Percentiles rank a stretch among this genome's conserved stretches.
Evolutionary conservation across 2,329 filamentous ascomycete genomes (phyloP).

Genomic region (Colletotrichum plurivorum): DNA sequence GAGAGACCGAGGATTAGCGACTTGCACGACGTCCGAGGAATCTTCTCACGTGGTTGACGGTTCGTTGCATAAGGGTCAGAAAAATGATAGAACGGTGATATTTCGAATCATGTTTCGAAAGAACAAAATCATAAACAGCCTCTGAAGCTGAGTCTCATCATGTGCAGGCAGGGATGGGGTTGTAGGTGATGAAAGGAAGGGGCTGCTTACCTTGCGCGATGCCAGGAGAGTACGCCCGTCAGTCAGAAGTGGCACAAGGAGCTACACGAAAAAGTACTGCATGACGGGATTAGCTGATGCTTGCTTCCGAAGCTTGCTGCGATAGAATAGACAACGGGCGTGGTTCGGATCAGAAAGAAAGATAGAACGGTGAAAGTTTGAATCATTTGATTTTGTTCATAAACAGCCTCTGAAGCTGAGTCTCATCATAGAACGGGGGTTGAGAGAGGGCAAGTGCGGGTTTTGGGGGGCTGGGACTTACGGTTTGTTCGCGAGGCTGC

Average conservation of each 20-base stretch:
- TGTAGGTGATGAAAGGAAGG: conserved; percentile 42
- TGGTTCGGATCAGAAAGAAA: conserved; percentile 30
- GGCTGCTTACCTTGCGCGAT: not conserved
- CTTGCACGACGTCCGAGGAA: no score
- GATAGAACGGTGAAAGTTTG: conserved; percentile 51
- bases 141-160: conserved; percentile 58
- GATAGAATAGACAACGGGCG: not conserved
- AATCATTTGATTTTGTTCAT: conserved; percentile 61
- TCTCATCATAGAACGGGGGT: conserved; percentile 50
- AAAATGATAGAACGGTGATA: conserved; percentile 49
- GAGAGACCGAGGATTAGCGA: no score
- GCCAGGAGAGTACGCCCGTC: no score
- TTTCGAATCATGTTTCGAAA: conserved; percentile 55
- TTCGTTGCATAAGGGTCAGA: conserved; percentile 19
- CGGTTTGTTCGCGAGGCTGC: not conserved
- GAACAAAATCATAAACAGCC: conserved; percentile 61
- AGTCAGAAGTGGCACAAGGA: no score
- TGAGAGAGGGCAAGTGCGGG: not conserved
- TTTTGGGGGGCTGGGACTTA: not conserved
- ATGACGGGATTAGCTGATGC: no score
- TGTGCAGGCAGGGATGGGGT: conserved; percentile 40
- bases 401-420: conserved; percentile 62
- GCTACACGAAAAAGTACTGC: no score
- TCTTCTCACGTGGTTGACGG: no score
- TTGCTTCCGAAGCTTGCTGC: no score